These are phyloP conservation scores for Coniella lustricola DNA, from an alignment of 2,329 filamentous ascomycete genomes.

Conservation along the genomic window DNA sequence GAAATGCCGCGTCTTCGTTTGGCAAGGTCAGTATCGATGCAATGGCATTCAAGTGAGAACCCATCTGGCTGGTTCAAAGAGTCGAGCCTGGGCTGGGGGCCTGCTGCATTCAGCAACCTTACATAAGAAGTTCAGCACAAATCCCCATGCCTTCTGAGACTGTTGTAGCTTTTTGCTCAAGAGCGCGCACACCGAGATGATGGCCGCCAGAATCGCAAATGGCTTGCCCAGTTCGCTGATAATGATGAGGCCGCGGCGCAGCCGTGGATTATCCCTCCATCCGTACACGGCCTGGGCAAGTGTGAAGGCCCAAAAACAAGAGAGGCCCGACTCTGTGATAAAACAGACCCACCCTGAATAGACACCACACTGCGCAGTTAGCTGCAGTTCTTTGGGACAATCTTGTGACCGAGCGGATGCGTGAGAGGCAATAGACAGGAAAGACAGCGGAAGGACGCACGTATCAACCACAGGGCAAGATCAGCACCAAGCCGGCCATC, in stretches of 20 bases:
- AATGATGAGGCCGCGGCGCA: neutral
- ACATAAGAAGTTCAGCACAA: constrained; percentile 10
- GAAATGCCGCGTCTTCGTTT: neutral
- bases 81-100: no score
- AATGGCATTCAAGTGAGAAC: neutral
- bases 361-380: neutral
- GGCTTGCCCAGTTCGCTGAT: constrained; percentile 9
- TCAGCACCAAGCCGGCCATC: constrained; percentile 2
- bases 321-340: constrained; percentile 2
- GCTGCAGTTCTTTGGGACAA: no score
- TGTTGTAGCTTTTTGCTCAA: constrained; percentile 2
- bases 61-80: no score
- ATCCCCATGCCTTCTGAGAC: constrained; percentile 3
- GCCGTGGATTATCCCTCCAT: neutral
- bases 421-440: no score
- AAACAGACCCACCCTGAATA: constrained; percentile 13
- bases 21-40: no score
- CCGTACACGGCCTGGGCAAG: constrained; percentile 14
- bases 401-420: no score
- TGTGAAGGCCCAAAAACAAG: constrained; percentile 12
- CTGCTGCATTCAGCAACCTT: neutral
- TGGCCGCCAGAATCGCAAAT: neutral
- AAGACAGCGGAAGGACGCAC: constrained; percentile 2
- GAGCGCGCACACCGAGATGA: neutral
- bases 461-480: constrained; percentile 3